phyloP scores from a whole-genome alignment of 2,329 filamentous ascomycete species.

The Graphiopsis chlorocephala region DNA sequence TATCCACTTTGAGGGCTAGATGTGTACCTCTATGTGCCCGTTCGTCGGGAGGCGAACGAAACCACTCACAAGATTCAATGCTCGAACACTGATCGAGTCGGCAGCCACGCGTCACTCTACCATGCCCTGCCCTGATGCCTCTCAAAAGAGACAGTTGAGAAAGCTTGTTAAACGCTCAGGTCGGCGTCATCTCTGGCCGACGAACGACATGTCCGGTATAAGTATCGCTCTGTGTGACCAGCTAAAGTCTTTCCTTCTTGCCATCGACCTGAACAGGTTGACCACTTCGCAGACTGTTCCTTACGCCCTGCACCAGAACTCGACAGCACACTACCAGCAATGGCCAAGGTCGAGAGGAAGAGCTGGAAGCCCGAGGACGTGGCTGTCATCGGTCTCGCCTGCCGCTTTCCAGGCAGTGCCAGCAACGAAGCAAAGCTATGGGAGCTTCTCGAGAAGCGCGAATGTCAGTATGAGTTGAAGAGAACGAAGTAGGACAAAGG shows the following conservation, averaged over 20 bases:
- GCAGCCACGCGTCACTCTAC: too few relatives aligned
- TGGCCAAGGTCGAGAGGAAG: not conserved
- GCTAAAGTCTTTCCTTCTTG: not conserved
- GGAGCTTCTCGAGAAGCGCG: conserved; percentile 18
- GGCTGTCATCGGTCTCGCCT: conserved; percentile 15
- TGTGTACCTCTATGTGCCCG: too few relatives aligned
- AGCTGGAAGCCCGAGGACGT: not conserved
- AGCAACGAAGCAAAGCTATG: conserved; percentile 24
- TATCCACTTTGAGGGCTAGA: not conserved
- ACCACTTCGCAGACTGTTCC: not conserved
- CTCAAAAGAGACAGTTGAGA: too few relatives aligned
- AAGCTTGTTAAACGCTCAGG: too few relatives aligned
- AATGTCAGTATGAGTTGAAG: not conserved
- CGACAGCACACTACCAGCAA: not conserved
- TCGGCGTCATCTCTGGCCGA: too few relatives aligned
- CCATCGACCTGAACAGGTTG: not conserved
- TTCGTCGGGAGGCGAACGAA: too few relatives aligned
- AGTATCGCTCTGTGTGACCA: not conserved
- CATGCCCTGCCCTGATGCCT: too few relatives aligned
- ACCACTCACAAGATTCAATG: too few relatives aligned
- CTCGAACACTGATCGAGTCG: too few relatives aligned
- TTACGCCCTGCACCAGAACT: not conserved
- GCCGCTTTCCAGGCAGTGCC: conserved; percentile 17
- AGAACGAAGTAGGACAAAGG: too few relatives aligned
- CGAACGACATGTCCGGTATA: not conserved